Evolutionary conservation across 1,284 basidiomycete species (phyloP), one percentile per base, ranked within the genome.

Genomic region (Ganoderma lucidum): DNA sequence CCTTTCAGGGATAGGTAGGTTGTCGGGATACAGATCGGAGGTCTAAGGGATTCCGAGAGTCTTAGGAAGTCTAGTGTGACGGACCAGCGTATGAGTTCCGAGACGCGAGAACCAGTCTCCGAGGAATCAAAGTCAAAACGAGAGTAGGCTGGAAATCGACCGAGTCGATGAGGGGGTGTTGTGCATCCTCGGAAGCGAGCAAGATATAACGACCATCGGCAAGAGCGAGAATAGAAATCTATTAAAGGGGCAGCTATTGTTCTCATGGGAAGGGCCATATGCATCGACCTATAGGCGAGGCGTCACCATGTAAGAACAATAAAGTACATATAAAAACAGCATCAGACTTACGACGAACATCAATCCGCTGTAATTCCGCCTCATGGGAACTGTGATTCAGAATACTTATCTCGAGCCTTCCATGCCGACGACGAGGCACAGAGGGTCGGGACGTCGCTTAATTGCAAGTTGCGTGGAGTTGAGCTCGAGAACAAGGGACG

Each of bases 101-200:
- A 66, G 66, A 28, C 37, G 41, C 41, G 70, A 67, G 68, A 69
- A 67, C 70, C 70, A 55, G 70, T 69, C 70, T 71, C 68, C 42
- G 56, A 67, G 65, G 35, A 41, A 30, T 41, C 61, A 42, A 64
- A 41, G 42, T 62, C 32, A 45, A 35, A 60, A 48, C 15, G 56
- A 45, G 62, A 41, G 65, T 56, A 63, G 41, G 66, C 55, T 42
- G 37, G 42, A 42, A 71, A 69, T 58, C 70, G 68, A 69, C 63
- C 30, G 45, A 65, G 70, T 69, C 70, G 67, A 71, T 67, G 63
- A 9, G 28, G 60, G n/a, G 28, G 9, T 30, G 28, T 61, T 39
- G 56, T 37, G 35, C 14, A 5, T 28, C 15, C 37, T 32, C 42
- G 15, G 37, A 23, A 44, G 58, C 53, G 64, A 68, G 65, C n/a